Evolutionary conservation across 1,284 basidiomycete genomes (phyloP), one percentile per base, ranked within the genome.

Genomic region (Anthracocystis walkeri): DNA sequence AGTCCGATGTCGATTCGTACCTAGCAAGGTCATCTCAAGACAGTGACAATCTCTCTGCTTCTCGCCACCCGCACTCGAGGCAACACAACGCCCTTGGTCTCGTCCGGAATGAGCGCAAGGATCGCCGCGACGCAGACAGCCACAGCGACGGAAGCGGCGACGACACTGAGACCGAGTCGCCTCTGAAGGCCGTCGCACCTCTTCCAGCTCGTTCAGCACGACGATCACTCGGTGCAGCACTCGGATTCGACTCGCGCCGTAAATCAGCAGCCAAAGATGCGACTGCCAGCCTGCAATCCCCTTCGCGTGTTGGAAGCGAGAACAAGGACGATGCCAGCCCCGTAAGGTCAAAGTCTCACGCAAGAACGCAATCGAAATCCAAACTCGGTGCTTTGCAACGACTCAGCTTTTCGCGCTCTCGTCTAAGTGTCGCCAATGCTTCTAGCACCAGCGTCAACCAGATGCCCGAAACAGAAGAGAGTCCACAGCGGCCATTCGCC

Each of bases 341-440:
- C 14, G n/a, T 52, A 6, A 35, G 16, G 21, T 35, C 31, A 21
- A 62, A 58, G 45, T 21, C 53, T 2, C 62, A 65, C 31, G 33
- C 45, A 4, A 54, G 59, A 25, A 33, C 63, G n/a, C 52, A 63
- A 18, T 56, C 64, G 41, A 65, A 59, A 35, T 54, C 72, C 11
- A 69, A 66, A 41, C 42, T 58, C 21, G 59, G 72, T 12, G 61
- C 66, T 31, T 21, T 75, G 40, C 62, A 75, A 16, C 66, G 72
- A 11, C 41, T 75, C 16, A 70, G 72, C 45, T 66, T 75, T 27
- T 75, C 72, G 4, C 66, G 72, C 42, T 75, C 72, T 45, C 72
- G 72, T 6, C 48, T 52, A 52, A 66, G 52, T 41, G 66, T 70
- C 16, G 56, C 53, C 14, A 62, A 62, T 31, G 42, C 41, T 12